Evolutionary conservation across 306 rosid genomes (phyloP), one percentile per base, ranked within the genome.

Genomic region (Cotoneaster glaucophyllus): DNA sequence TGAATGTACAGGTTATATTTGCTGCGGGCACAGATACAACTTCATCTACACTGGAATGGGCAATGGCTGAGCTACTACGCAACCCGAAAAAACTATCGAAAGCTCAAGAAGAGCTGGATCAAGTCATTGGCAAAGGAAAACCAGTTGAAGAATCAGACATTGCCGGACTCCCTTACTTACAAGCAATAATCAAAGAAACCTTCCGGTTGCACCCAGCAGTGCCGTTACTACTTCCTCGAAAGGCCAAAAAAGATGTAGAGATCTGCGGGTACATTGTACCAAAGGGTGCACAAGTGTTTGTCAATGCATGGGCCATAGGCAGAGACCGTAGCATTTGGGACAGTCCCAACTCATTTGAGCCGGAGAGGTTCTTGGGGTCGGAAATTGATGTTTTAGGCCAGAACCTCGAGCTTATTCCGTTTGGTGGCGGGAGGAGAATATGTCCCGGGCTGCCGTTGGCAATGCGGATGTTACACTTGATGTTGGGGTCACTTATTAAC

Each of bases 361-460:
- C 82, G 3, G 77, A 78, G 77, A 78, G 82, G 67, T 78, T 71
- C 12, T 39, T 71, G 58, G 82, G 70, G 5, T 78, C 25, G 18
- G 45, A 61, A 11, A 15, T 78, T 26, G 81, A 81, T 26, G 19
- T 53, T 4, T 52, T n/a, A 19, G 82, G 83, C 8, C 50, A 62
- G 0, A 24, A 81, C 43, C 79, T 81, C 74, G 81, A 81, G 81
- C 78, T 86, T 3, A n/a, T 59, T 32, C 86, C 87, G 0, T 86
- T 86, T 26, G 81, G 84, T 14, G 67, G 69, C 1, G 87, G 82
- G 12, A 21, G 86, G 11, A 59, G 90, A 39, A 84, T 70, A 15
- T 86, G 87, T 19, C 83, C 81, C 0, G 87, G 87, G 2, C 26
- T 64, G 48, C 72, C 71, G 2, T 43, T 84, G 77, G 87, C 81